These are phyloP conservation scores for Thraustotheca clavata DNA, from an alignment of 352 stramenopile species.

Conservation along the genomic window DNA sequence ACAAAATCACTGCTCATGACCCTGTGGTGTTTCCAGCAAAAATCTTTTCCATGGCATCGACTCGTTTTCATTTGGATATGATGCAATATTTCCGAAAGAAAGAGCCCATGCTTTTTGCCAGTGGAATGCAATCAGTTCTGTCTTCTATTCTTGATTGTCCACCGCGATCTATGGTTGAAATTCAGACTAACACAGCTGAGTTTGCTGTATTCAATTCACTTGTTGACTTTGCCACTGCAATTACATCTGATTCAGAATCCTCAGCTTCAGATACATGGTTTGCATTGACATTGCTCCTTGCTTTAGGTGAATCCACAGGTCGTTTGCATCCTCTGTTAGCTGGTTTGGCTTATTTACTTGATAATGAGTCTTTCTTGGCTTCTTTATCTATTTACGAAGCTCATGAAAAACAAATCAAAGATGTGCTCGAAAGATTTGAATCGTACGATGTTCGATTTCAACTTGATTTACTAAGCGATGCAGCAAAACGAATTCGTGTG, in stretches of 20 bases:
- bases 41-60: slow-evolving; percentile 12
- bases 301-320: not conserved
- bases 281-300: not conserved
- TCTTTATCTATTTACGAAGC: not conserved
- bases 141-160: slow-evolving; percentile 15
- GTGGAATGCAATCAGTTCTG: not conserved
- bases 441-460: not conserved
- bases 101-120: not conserved
- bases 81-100: not conserved
- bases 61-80: slow-evolving; percentile 12
- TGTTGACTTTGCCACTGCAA: not conserved
- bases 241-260: not conserved
- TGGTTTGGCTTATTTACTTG: not conserved
- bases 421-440: not conserved
- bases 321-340: not conserved
- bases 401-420: not conserved
- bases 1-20: slow-evolving; percentile 9
- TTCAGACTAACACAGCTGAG: not conserved
- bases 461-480: not conserved
- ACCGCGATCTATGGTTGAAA: not conserved
- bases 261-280: not conserved
- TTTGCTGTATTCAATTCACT: not conserved
- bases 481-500: not conserved
- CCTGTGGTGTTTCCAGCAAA: slow-evolving; percentile 1
- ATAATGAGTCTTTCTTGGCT: not conserved